Evolutionary conservation across 192 early-diverging fungal genomes (phyloP), one percentile per base, ranked within the genome.

Genomic region (Chytriomyces hyalinus): DNA sequence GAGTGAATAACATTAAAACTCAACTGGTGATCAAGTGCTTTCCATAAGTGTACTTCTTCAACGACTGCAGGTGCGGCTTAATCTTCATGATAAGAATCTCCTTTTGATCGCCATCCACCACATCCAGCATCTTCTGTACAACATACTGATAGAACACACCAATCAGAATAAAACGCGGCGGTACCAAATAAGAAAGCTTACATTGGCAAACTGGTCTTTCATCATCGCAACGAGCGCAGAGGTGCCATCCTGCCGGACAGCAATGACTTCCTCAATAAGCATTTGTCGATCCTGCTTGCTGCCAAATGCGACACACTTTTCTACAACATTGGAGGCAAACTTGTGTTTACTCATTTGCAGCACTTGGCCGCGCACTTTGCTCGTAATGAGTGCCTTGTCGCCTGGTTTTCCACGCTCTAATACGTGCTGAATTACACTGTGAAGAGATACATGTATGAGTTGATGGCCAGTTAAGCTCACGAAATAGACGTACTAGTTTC

Each of bases 131-230:
- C 83, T 99, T 99, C 82, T 99, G 97, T 51, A 99, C 94, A 44
- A 99, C 97, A 83, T 99, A 99, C 75, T 77, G 50, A 36, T 26
- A 48, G 43, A 3, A 36, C 2, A 36, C 36, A 4, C 36, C 36
- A 36, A 0, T 36, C 4, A 36, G 20, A 72, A 43, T 3, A n/a
- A 24, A 3, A 13, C n/a, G 22, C 2, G 3, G 9, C 5, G 8
- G 43, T 5, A 70, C 15, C 2, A 65, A 15, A 20, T 65, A 26
- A 13, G 13, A 13, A 20, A 17, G 15, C 65, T 36, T 53, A 77
- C 75, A 60, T 99, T 99, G 60, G 97, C 97, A 79, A 96, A 99
- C 85, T 99, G 97, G 86, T 99, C 97, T 86, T 98, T 98, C 97
- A 99, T 99, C 96, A 99, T 97, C 20, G 90, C 84, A 63, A 95